These are phyloP conservation scores for Ogataea trehalophila DNA, from an alignment of 805 yeast genomes.

Conservation along the genomic window DNA sequence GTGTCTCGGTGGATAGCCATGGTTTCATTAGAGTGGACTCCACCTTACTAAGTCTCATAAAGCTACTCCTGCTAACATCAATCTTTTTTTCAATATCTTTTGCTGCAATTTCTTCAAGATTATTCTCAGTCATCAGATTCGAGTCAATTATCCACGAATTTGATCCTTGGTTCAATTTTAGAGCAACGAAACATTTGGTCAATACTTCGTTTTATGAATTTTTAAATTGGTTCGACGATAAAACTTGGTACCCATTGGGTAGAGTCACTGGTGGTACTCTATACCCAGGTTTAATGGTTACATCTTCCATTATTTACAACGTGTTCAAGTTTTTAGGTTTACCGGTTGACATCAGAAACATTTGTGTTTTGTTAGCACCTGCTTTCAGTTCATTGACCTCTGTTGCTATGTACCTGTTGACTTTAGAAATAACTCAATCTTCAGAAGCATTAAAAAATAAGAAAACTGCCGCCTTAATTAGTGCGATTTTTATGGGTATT, in stretches of 20 bases:
- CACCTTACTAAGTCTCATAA: slow-evolving; percentile 17
- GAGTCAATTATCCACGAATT: slow-evolving; percentile 97
- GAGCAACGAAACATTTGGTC: slow-evolving; percentile 93
- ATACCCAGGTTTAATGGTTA: slow-evolving; percentile 97
- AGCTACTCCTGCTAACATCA: slow-evolving; percentile 50
- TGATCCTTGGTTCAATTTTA: slow-evolving; percentile 93
- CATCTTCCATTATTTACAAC: slow-evolving; percentile 88
- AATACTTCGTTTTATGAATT: slow-evolving; percentile 82
- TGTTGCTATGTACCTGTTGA: slow-evolving; percentile 77
- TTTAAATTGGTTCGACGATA: slow-evolving; percentile 96
- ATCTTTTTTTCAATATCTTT: slow-evolving; percentile 78
- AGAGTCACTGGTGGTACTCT: slow-evolving; percentile 98
- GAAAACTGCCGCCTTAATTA: slow-evolving; percentile 75
- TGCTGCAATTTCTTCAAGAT: slow-evolving; percentile 87
- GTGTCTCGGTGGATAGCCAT: slow-evolving; percentile 18
- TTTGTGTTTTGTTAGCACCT: slow-evolving; percentile 95
- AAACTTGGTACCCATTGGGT: slow-evolving; percentile 99
- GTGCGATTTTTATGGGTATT: slow-evolving; percentile 94
- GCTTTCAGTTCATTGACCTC: slow-evolving; percentile 94
- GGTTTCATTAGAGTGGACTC: slow-evolving; percentile 24
- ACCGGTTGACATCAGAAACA: slow-evolving; percentile 91
- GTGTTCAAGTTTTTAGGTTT: slow-evolving; percentile 57
- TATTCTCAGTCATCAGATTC: slow-evolving; percentile 93
- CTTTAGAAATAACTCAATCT: slow-evolving; percentile 84
- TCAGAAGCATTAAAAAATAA: slow-evolving; percentile 19